Percentiles rank a stretch among this genome's conserved stretches.
phyloP scores from a whole-genome alignment of 2,329 filamentous ascomycete species.

The Pleurostoma richardsiae region DNA sequence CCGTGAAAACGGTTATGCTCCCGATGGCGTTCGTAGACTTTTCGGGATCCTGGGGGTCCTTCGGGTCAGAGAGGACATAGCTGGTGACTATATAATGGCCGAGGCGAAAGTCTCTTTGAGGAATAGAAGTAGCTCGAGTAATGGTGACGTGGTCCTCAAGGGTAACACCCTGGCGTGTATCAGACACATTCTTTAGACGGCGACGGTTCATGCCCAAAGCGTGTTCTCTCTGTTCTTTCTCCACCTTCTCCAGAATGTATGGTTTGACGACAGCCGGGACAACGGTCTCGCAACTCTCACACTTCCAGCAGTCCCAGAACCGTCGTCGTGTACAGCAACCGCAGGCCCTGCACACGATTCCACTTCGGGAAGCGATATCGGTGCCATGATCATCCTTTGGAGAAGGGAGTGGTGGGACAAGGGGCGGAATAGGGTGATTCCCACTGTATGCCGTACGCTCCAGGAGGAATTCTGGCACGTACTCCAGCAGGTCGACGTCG shows the following conservation, averaged over 20 bases:
- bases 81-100: too few relatives aligned
- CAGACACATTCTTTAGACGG: too few relatives aligned
- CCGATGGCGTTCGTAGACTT: too few relatives aligned
- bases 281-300: slow-evolving; percentile 47
- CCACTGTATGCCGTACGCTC: slow-evolving; percentile 40
- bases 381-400: slow-evolving; percentile 34
- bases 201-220: too few relatives aligned
- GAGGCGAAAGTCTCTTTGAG: too few relatives aligned
- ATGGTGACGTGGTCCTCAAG: too few relatives aligned
- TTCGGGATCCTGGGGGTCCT: too few relatives aligned
- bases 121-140: too few relatives aligned
- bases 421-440: slow-evolving; percentile 24
- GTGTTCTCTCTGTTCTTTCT: slow-evolving; percentile 4
- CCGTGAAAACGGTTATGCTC: slow-evolving; percentile 20
- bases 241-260: slow-evolving; percentile 13
- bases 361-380: slow-evolving; percentile 48
- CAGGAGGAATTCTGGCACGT: slow-evolving; percentile 52
- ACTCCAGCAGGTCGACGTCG: slow-evolving; percentile 31
- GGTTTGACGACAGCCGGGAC: slow-evolving; percentile 19
- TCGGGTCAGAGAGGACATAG: too few relatives aligned
- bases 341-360: slow-evolving; percentile 63
- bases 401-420: slow-evolving; percentile 28
- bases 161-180: too few relatives aligned
- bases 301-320: slow-evolving; percentile 59
- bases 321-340: slow-evolving; percentile 55